Conservation (phyloP, 2,329 filamentous ascomycete species). For the Acrocalymma vagum region DNA sequence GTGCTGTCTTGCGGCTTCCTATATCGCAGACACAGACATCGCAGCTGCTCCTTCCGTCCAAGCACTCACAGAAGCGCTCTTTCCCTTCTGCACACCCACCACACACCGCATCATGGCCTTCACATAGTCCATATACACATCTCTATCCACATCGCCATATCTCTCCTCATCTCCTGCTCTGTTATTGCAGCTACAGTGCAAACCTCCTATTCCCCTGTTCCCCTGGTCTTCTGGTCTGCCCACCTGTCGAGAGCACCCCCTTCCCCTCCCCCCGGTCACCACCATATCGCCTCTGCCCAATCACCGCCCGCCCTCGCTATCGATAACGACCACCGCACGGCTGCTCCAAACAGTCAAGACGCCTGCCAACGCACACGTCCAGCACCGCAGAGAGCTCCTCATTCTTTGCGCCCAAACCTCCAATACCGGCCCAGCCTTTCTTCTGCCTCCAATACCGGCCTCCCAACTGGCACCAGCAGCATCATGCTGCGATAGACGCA, state of each 20-base stretch:
- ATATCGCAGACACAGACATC: too few species aligned
- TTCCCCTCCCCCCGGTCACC: slow-evolving; percentile 17
- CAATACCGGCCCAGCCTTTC: slow-evolving; percentile 4
- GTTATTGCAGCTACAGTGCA: too few species aligned
- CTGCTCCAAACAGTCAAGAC: slow-evolving; percentile 14
- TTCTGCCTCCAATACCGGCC: neutral
- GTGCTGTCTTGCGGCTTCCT: too few species aligned
- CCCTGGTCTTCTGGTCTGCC: too few species aligned
- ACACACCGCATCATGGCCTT: too few species aligned
- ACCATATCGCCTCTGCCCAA: slow-evolving; percentile 8
- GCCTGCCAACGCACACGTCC: slow-evolving; percentile 29
- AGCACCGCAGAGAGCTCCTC: too few species aligned
- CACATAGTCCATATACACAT: too few species aligned
- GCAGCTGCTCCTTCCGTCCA: neutral
- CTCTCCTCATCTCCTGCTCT: too few species aligned
- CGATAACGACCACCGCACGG: slow-evolving; percentile 13
- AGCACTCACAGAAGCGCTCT: neutral
- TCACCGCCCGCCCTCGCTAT: slow-evolving; percentile 9
- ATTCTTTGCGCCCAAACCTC: too few species aligned
- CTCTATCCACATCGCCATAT: too few species aligned
- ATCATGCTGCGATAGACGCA: slow-evolving; percentile 28
- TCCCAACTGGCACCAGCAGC: slow-evolving; percentile 4
- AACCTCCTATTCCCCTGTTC: too few species aligned
- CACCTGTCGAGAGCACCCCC: too few species aligned
- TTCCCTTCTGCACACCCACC: slow-evolving; percentile 4